Evolutionary conservation across 1,284 basidiomycete species (phyloP), one percentile per base, ranked within the genome.

Genomic region (Ustilago cynodontis): DNA sequence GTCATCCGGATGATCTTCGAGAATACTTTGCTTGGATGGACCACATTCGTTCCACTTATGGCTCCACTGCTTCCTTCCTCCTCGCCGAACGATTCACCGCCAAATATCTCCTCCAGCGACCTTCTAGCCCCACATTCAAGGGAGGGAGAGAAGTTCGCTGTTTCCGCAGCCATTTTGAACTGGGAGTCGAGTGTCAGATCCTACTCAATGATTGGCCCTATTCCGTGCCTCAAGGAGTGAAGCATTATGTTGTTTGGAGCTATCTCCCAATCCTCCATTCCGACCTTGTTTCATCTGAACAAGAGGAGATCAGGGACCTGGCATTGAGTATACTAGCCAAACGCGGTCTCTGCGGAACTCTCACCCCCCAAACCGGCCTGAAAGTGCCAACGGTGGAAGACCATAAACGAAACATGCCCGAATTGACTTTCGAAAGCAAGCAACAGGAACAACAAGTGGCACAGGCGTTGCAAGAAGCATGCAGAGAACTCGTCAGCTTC

Each of bases 1-100:
- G 71, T 0, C 71, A 73, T 22, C 71, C 65, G 2, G 65, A 65
- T 2, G 65, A 65, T 20, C 58, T 73, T 14, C 41, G 58, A 8
- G 71, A 68, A n/a, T 73, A 73, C 47, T 73, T 73, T 37, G 65
- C 65, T 11, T 73, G 71, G 71, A 73, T 69, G 61, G 59, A 68
- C 31, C 41, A 29, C 18, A 37, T 73, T 51, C 64, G 65, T n/a
- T n/a, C 28, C n/a, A 22, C 57, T 28, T 73, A 73, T 43, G 71
- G 71, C 5, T 58, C 54, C 3, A 62, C 65, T 0, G 55, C 49
- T 0, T n/a, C 54, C 2, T 73, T 68, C 37, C 49, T 73, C 1
- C 61, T 69, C 9, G 13, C 50, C 2, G 62, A 73, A 28, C 26
- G 61, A 4, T 61, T 73, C 2, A 69, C 71, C 0, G 71, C 71